Evolutionary conservation across 805 yeast species (phyloP).

Genomic region (Schizosaccharomyces octosporus): DNA sequence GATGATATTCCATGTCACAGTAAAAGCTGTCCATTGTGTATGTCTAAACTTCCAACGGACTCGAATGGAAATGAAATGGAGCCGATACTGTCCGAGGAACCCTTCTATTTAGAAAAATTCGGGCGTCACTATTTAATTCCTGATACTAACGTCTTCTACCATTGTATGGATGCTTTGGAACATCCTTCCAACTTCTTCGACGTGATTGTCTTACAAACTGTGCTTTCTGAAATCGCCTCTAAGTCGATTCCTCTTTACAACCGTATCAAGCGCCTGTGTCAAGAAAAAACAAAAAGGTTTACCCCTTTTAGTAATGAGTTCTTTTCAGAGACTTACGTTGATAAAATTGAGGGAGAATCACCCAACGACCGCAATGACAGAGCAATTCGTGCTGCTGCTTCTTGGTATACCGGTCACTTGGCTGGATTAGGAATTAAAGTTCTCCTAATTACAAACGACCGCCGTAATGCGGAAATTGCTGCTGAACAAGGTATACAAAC

Average conservation of each 20-base stretch:
- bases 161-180: conserved; percentile 56
- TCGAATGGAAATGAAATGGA: conserved; percentile 26
- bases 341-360: conserved; percentile 38
- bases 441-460: conserved; percentile 47
- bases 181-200: conserved; percentile 53
- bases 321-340: conserved; percentile 39
- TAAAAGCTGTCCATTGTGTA: conserved; percentile 38
- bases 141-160: conserved; percentile 52
- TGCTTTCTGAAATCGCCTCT: conserved; percentile 75
- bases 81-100: conserved; percentile 39
- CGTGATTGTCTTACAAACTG: conserved; percentile 86
- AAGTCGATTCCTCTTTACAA: conserved; percentile 70
- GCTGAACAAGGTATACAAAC: conserved; percentile 16
- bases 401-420: conserved; percentile 53
- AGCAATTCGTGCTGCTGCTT: conserved; percentile 52
- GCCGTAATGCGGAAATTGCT: conserved; percentile 19
- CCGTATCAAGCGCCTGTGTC: conserved; percentile 52
- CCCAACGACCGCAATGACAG: conserved; percentile 81
- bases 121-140: conserved; percentile 62
- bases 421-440: conserved; percentile 11
- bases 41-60: conserved; percentile 28
- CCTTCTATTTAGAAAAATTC: conserved; percentile 22
- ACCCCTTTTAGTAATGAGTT: conserved; percentile 87
- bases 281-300: conserved; percentile 56
- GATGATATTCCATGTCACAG: conserved; percentile 84